Conservation (phyloP, 2,329 filamentous ascomycete species). For the Fusarium tjaetaba region DNA sequence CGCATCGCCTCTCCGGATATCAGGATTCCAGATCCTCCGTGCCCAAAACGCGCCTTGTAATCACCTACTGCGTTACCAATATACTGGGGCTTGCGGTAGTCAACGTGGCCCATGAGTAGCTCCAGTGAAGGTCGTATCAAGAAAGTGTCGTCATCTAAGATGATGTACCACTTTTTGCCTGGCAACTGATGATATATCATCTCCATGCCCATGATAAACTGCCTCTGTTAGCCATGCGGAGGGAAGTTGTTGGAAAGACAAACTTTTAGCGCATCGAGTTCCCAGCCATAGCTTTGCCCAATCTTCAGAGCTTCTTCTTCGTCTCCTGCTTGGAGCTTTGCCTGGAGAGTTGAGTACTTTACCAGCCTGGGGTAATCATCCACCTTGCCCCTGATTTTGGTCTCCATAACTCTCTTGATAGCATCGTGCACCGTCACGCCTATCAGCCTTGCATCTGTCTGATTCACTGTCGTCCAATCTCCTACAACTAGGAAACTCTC, state of each 20-base stretch:
- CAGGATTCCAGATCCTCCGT: slow-evolving; percentile 65
- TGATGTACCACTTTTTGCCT: slow-evolving; percentile 67
- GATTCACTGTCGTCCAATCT: slow-evolving; percentile 57
- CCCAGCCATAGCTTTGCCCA: slow-evolving; percentile 57
- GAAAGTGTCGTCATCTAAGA: slow-evolving; percentile 68
- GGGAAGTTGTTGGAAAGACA: background rate
- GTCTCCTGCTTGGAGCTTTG: slow-evolving; percentile 52
- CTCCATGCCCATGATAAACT: slow-evolving; percentile 67
- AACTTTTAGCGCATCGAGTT: slow-evolving; percentile 62
- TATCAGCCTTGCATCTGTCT: slow-evolving; percentile 45
- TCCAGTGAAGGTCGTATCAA: slow-evolving; percentile 60
- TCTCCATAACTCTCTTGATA: slow-evolving; percentile 50
- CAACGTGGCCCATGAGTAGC: slow-evolving; percentile 59
- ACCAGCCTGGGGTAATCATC: slow-evolving; percentile 48
- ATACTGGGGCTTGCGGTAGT: slow-evolving; percentile 59
- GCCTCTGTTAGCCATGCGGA: slow-evolving; percentile 12
- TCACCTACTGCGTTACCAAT: slow-evolving; percentile 67
- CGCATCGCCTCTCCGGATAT: slow-evolving; percentile 62
- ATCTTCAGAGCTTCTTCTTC: slow-evolving; percentile 51
- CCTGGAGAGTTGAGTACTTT: slow-evolving; percentile 54
- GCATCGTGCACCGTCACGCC: slow-evolving; percentile 54
- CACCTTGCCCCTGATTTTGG: slow-evolving; percentile 43
- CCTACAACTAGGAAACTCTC: slow-evolving; percentile 59
- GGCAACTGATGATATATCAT: slow-evolving; percentile 61
- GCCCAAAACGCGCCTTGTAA: slow-evolving; percentile 64